Percentiles rank a stretch among this genome's conserved stretches.
Conservation (phyloP, 2,329 filamentous ascomycete species). For the Botryotinia globosa region DNA sequence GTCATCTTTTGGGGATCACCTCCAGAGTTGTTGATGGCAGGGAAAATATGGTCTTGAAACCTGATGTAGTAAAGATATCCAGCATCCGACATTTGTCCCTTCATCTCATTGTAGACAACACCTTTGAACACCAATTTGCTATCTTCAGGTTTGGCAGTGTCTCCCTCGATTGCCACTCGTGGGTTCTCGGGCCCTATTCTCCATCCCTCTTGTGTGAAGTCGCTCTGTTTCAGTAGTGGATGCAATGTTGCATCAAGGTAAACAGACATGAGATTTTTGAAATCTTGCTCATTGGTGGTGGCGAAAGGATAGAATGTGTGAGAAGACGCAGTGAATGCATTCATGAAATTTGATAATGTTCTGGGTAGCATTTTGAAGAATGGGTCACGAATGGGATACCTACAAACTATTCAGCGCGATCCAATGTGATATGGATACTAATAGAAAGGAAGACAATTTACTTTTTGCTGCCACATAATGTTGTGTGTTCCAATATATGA, state of each 20-base stretch:
- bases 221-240: slow-evolving; percentile 82
- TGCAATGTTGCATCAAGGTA: slow-evolving; percentile 94
- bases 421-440: slow-evolving; percentile 7
- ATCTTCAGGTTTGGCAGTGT: slow-evolving; percentile 49
- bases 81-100: slow-evolving; percentile 96
- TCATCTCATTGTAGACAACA: slow-evolving; percentile 99
- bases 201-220: slow-evolving; percentile 97
- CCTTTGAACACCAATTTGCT: slow-evolving; percentile 88
- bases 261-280: slow-evolving; percentile 91
- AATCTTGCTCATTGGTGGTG: slow-evolving; percentile 93
- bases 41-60: slow-evolving; percentile 93
- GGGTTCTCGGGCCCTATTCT: slow-evolving; percentile 90
- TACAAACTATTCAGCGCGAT: slow-evolving; percentile 43
- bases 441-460: slow-evolving; percentile 44
- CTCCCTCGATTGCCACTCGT: slow-evolving; percentile 44
- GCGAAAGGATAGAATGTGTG: slow-evolving; percentile 98
- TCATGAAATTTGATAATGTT: slow-evolving; percentile 99
- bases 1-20: slow-evolving; percentile 97
- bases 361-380: slow-evolving; percentile 99
- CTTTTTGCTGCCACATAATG: slow-evolving; percentile 92
- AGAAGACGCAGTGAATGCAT: slow-evolving; percentile 93
- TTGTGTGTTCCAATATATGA: slow-evolving; percentile 97
- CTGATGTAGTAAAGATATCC: slow-evolving; percentile 94
- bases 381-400: slow-evolving; percentile 94
- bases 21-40: slow-evolving; percentile 92